Evolutionary conservation across 2,329 filamentous ascomycete genomes (phyloP), one percentile per base, ranked within the genome.

Genomic region (Parastagonospora nodorum): DNA sequence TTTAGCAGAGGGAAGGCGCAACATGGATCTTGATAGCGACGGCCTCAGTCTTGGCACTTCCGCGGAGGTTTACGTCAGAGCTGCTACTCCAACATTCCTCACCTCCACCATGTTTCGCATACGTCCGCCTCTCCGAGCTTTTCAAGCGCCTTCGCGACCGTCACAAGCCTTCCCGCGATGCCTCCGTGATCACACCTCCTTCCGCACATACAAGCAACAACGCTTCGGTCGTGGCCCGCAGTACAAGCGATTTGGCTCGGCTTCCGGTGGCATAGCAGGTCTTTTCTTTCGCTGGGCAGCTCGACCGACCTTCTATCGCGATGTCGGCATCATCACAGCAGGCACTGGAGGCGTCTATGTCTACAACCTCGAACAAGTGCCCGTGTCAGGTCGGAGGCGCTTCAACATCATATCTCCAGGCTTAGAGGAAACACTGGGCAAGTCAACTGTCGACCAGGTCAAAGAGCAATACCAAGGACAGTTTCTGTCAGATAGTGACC

Each of bases 351-450:
- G 73, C 8, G 85, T 91, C 68, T 92, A 91, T 76, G 77, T 85
- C 48, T 79, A 76, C 66, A 88, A 92, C 67, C 76, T 89, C 36
- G 87, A 93, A 71, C 82, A 82, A 29, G 88, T 92, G 11, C 88
- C 89, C 2, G 79, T 91, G 6, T 88, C 85, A 5, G 87, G 88
- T 0, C 83, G 90, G 8, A 79, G 79, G 62, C 82, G 89, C 31
- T 93, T 93, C 81, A 92, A 92, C 71, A 83, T 85, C 67, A 82
- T 86, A 53, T 77, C 77, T 31, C 77, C 84, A 6, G 77, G 78
- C 16, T 71, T 78, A 5, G 85, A 90, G 45, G 78, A 81, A 42
- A 67, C 74, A 45, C 74, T 83, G 29, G 80, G 79, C n/a, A 69
- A 79, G 48, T 70, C 79, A 48, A 77, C 85, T 64, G 85, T 86